These are phyloP conservation scores for Colletotrichum plurivorum DNA, from an alignment of 2,329 filamentous ascomycete species.

Conservation along the genomic window DNA sequence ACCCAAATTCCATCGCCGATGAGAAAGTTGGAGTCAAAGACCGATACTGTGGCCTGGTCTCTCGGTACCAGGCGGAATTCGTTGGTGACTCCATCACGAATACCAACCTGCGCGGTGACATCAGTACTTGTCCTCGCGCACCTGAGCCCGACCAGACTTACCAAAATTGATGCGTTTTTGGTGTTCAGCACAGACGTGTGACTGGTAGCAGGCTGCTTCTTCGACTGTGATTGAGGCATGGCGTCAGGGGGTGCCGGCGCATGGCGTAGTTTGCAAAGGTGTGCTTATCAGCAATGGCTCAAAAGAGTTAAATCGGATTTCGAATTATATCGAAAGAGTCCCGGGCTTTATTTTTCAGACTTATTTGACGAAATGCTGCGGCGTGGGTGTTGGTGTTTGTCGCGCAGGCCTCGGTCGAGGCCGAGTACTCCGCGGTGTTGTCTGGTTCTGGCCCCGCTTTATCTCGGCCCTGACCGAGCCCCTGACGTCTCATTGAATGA, in stretches of 20 bases:
- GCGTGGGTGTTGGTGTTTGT: too few relatives aligned
- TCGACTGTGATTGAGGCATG: slow-evolving; percentile 25
- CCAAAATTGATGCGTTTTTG: slow-evolving; percentile 44
- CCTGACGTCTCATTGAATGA: not conserved
- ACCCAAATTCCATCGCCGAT: slow-evolving; percentile 49
- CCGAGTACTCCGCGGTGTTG: slow-evolving; percentile 3
- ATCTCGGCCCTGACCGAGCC: slow-evolving; percentile 20
- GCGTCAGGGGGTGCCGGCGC: not conserved
- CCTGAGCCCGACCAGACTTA: slow-evolving; percentile 8
- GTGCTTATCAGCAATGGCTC: not conserved
- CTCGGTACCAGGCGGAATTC: slow-evolving; percentile 44
- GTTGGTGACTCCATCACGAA: slow-evolving; percentile 45
- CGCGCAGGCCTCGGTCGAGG: slow-evolving; percentile 4
- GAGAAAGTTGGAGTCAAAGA: slow-evolving; percentile 48
- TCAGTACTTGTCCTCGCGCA: not conserved
- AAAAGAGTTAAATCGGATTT: not conserved
- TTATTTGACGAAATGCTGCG: not conserved
- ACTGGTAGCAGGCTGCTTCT: slow-evolving; percentile 32
- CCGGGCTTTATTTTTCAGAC: not conserved
- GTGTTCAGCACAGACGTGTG: slow-evolving; percentile 44
- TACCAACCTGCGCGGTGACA: slow-evolving; percentile 42
- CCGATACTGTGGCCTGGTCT: slow-evolving; percentile 44
- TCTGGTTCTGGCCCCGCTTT: not conserved
- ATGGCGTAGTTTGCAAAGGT: not conserved
- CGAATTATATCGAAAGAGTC: not conserved